Percentiles rank a stretch among this genome's conserved stretches.
Conservation (phyloP, 352 stramenopile species). For the Phytophthora ramorum region DNA sequence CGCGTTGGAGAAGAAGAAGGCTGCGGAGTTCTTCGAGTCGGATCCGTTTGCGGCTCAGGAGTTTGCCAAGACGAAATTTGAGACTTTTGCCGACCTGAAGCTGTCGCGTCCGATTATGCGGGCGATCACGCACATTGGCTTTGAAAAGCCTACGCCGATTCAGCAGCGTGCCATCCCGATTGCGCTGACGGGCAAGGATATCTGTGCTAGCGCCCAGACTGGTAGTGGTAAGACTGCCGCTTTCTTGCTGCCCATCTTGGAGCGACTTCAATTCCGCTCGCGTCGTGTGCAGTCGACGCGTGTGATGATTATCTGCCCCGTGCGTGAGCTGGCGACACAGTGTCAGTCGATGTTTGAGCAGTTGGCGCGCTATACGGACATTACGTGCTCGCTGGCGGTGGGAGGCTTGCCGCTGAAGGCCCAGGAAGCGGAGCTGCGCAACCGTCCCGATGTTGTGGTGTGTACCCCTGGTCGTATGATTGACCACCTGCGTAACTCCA, state of each 20-base stretch:
- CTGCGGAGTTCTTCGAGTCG: constrained; percentile 82
- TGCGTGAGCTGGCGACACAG: constrained; percentile 97
- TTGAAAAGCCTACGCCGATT: constrained; percentile 96
- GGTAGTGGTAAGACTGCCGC: constrained; percentile 98
- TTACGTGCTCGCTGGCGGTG: constrained; percentile 93
- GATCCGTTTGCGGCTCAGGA: constrained; percentile 82
- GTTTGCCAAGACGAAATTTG: constrained; percentile 86
- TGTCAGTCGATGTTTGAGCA: constrained; percentile 96
- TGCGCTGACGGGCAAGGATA: constrained; percentile 95
- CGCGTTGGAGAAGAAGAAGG: constrained; percentile 82
- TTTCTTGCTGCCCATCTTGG: constrained; percentile 97
- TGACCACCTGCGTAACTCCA: constrained; percentile 98
- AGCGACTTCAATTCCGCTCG: constrained; percentile 96
- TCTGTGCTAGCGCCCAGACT: constrained; percentile 97
- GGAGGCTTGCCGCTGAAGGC: constrained; percentile 91
- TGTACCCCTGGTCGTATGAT: constrained; percentile 98
- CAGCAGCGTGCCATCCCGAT: constrained; percentile 95
- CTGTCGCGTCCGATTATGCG: constrained; percentile 97
- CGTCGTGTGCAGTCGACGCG: constrained; percentile 89
- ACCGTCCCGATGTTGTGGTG: constrained; percentile 97
- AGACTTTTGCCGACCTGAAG: constrained; percentile 97
- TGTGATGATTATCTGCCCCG: constrained; percentile 97
- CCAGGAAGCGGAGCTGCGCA: constrained; percentile 96
- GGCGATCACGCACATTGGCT: constrained; percentile 96
- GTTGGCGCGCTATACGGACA: constrained; percentile 96